phyloP scores from a whole-genome alignment of 495 filamentous ascomycete species.

The Thermothielavioides terrestris region DNA sequence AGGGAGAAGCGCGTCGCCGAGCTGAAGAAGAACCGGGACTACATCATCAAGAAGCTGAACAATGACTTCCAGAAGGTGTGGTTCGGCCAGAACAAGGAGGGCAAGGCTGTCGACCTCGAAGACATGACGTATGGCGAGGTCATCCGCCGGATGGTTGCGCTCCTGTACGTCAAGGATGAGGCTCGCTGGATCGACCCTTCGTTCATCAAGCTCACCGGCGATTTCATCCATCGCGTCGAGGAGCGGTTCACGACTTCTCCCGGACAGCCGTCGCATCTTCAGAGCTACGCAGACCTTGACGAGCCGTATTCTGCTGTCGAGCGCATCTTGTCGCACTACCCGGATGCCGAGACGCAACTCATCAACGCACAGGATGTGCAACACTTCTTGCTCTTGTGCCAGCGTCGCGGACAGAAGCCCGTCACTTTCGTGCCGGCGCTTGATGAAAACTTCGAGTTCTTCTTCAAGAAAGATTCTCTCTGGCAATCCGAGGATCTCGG shows the following conservation, averaged over 20 bases:
- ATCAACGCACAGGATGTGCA: slow-evolving; percentile 97
- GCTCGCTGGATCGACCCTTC: slow-evolving; percentile 88
- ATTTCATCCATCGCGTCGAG: slow-evolving; percentile 93
- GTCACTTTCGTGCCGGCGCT: slow-evolving; percentile 89
- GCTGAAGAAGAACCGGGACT: slow-evolving; percentile 81
- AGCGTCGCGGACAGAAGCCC: slow-evolving; percentile 88
- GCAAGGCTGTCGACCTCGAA: slow-evolving; percentile 83
- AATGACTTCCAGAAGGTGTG: slow-evolving; percentile 98
- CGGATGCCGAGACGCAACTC: slow-evolving; percentile 76
- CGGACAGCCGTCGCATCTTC: slow-evolving; percentile 57
- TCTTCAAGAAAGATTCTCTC: slow-evolving; percentile 99
- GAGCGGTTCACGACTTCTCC: slow-evolving; percentile 70
- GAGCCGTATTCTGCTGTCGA: slow-evolving; percentile 70
- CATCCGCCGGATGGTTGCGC: slow-evolving; percentile 84
- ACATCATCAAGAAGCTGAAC: slow-evolving; percentile 97
- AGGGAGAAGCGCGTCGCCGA: slow-evolving; percentile 89
- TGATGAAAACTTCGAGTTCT: slow-evolving; percentile 94
- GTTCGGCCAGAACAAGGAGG: slow-evolving; percentile 84
- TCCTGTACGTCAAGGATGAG: slow-evolving; percentile 94
- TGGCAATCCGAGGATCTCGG: slow-evolving; percentile 98
- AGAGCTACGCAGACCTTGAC: slow-evolving; percentile 81
- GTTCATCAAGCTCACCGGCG: slow-evolving; percentile 70
- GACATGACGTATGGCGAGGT: slow-evolving; percentile 98
- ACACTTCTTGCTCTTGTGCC: slow-evolving; percentile 89
- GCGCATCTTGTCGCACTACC: slow-evolving; percentile 70